Percentiles rank a stretch among this genome's conserved stretches.
Evolutionary conservation across 495 filamentous ascomycete species (phyloP).

Genomic region (Penicillium ochrochloron): DNA sequence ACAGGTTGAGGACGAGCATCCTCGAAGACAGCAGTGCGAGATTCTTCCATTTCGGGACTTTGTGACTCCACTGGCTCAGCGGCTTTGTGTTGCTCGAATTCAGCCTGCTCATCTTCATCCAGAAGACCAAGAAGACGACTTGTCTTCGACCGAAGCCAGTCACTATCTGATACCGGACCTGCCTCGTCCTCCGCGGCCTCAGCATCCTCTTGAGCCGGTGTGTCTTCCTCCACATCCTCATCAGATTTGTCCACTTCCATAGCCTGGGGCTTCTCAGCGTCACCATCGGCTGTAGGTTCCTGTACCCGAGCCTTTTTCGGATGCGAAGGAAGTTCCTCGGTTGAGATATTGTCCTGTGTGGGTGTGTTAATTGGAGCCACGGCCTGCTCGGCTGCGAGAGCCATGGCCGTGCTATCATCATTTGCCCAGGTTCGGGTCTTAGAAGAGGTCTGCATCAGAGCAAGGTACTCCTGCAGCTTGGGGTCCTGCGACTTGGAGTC

Average conservation of each 20-base stretch:
- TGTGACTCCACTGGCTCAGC: conserved; percentile 21
- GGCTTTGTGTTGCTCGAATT: conserved; percentile 34
- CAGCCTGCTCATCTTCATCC: conserved; percentile 64
- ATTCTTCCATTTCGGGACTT: conserved; percentile 25
- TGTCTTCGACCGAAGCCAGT: conserved; percentile 94
- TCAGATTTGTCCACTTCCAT: conserved; percentile 33
- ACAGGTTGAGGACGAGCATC: conserved; percentile 28
- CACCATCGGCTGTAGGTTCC: conserved; percentile 15
- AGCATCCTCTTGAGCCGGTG: conserved; percentile 27
- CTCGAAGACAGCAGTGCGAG: conserved; percentile 30
- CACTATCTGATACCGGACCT: conserved; percentile 62
- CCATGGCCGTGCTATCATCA: conserved; percentile 54
- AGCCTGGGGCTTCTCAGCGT: conserved; percentile 27
- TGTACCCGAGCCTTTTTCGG: conserved; percentile 48
- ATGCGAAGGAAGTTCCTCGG: conserved; percentile 49
- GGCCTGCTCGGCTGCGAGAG: conserved; percentile 34
- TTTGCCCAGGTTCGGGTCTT: conserved; percentile 71
- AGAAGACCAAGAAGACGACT: conserved; percentile 84
- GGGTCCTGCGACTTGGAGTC: conserved; percentile 60
- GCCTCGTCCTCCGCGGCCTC: conserved; percentile 22
- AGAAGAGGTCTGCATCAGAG: conserved; percentile 73
- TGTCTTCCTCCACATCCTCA: conserved; percentile 25
- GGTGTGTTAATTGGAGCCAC: conserved; percentile 29
- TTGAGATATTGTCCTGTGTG: conserved; percentile 28
- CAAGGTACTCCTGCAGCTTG: conserved; percentile 85